Percentiles rank a stretch among this genome's conserved stretches.
Evolutionary conservation across 305 asterid genomes (phyloP).

Genomic region (Solanum chacoense): DNA sequence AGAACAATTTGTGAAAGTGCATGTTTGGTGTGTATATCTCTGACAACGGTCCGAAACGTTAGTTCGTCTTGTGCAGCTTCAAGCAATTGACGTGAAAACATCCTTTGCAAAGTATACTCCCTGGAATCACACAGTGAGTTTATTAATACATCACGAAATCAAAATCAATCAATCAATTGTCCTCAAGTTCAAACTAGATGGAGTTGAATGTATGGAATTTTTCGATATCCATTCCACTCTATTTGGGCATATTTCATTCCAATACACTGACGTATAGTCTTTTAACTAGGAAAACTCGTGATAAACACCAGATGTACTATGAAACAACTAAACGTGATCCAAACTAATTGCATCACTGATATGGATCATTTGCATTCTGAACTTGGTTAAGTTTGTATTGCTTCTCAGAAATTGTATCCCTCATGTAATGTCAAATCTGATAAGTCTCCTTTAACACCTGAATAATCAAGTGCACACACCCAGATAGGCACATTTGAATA

Average conservation of each 20-base stretch:
- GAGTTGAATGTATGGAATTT: neutral
- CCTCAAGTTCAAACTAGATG: neutral
- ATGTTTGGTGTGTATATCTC: constrained; percentile 53
- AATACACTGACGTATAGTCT: neutral
- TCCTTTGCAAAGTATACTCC: constrained; percentile 60
- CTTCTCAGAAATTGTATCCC: neutral
- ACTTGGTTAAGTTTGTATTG: neutral
- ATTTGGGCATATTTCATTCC: neutral
- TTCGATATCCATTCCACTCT: neutral
- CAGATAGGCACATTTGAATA: neutral
- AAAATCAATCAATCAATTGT: neutral
- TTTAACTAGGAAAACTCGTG: neutral
- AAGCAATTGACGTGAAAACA: constrained; percentile 65
- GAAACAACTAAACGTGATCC: neutral
- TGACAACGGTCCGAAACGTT: constrained; percentile 71
- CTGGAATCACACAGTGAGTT: constrained; percentile 20
- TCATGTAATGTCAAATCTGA: neutral
- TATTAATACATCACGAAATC: neutral
- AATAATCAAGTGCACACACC: neutral
- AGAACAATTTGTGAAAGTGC: constrained; percentile 59
- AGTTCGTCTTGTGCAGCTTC: constrained; percentile 85
- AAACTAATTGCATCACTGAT: neutral
- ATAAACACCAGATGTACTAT: neutral
- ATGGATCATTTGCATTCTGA: neutral
- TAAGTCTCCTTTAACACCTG: neutral